Base-by-base conservation (phyloP, 2,329 filamentous ascomycete species). In the Cephalotrichum gorgonifer region DNA sequence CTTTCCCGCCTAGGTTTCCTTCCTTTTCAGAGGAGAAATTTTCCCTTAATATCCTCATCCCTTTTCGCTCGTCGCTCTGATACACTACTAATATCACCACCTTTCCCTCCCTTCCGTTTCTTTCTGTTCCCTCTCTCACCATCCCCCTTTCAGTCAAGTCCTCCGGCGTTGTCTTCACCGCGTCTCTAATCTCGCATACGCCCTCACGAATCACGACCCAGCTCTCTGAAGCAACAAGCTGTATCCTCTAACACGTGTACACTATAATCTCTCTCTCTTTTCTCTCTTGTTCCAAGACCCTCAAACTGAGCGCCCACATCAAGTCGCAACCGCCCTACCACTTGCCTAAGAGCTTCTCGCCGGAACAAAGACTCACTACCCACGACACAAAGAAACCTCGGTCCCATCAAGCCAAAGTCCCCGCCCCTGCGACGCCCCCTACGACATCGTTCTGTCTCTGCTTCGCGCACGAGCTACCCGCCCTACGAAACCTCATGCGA, bases 81-180 rank as follows among this genome's bases (percentile, higher is more conserved):
- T 41, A 43, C 52, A 48, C 45, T 59, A 56, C 55, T 58, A 58
- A 60, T 58, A 54, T 52, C 54, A 54, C 47, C 44, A 20, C 44
- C 47, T 53, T 51, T 55, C 58, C 48, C 49, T 50, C 52, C 51
- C 53, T 49, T 50, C 50, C 52, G 48, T 50, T 47, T 47, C 47
- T 43, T 33, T 49, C 48, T 50, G 51, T 50, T 52, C 43, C 42
- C 54, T 25, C 17, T 17, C 35, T 39, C n/a, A 31, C 30, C 15
- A 31, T 31, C 22, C 46, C 44, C 49, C 33, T 22, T 44, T 49
- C 44, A 31, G 43, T n/a, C n/a, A n/a, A n/a, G n/a, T 44, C 38
- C 41, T 38, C 31, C 38, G 38, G 44, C 28, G 39, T 33, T 41
- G 28, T 38, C 28, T 41, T 41, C 41, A 35, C 35, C 33, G 22